Evolutionary conservation across 2,329 filamentous ascomycete genomes (phyloP), one percentile per base, ranked within the genome.

Genomic region (Cephalotrichum gorgonifer): DNA sequence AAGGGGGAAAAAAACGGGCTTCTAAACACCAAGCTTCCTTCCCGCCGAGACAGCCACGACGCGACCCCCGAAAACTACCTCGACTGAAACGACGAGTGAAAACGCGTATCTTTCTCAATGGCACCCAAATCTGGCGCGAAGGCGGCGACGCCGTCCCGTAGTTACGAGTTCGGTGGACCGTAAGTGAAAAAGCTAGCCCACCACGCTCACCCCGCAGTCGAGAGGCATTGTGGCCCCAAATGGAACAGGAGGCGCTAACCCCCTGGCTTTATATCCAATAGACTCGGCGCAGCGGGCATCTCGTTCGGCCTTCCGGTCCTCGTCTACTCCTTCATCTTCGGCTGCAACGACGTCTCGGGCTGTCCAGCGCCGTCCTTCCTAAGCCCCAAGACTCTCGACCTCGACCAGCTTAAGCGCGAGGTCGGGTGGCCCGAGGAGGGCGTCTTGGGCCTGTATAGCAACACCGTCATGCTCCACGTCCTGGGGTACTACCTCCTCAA

Each of bases 291-390:
- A 31, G 78, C 84, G 52, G 76, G 70, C 53, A 87, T 97, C 60
- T 86, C 86, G 7, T 84, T 94, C 58, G 83, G 83, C 50, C 79
- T 96, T 1, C 91, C 91, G 0, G 52, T 89, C 39, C 75, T 90
- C 54, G 78, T 88, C 57, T 95, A 93, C 68, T 63, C 82, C 57
- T 84, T 91, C 61, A 76, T 83, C 43, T 95, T 96, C 62, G 73
- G 85, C 58, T 96, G 91, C 76, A 97, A 96, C 69, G 90, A 97
- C 64, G 73, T 94, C 54, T 85, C 88, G 8, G 91, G 93, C 51
- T 97, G 93, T 62, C 93, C 91, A 43, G 83, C 87, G 3, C 88
- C 90, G 3, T 88, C 86, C 4, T 74, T 91, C 8, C 75, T 95
- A 33, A 74, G 76, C 56, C 89, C 86, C 28, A 81, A 76, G 50